Evolutionary conservation across 176 grass and related monocot genomes (phyloP), one percentile per base, ranked within the genome.

Genomic region (Oryza meyeriana): DNA sequence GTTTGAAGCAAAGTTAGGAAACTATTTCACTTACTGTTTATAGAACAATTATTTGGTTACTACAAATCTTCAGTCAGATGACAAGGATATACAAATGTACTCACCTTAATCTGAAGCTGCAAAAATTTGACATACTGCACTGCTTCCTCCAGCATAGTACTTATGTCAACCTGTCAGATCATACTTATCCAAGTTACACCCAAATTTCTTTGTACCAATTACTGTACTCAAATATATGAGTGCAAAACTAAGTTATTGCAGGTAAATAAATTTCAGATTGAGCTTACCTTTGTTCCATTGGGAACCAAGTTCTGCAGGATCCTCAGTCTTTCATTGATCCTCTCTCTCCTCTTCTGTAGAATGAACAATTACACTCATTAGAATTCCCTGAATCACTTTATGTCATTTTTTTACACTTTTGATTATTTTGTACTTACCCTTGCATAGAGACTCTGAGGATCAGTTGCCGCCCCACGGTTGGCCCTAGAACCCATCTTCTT

Each of bases 121-220:
- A 98, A 77, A 84, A 98, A 95, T 68, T 93, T 95, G 3, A 98
- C 95, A 88, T 95, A 98, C 32, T 95, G 81, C 40, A 88, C 92
- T 79, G 92, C 95, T 88, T 98, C 95, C 86, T 98, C 95, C 26
- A 98, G 88, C 95, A 98, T 98, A 76, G 95, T 98, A 84, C 92
- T 98, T 63, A 98, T 91, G 76, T 98, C 95, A 83, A 95, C 95
- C 95, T 98, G 81, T 61, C 40, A 90, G 6, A 71, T 70, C 40
- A 84, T 34, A 89, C 72, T 70, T 44, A 68, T 26, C 36, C 6
- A 61, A 61, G 61, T 86, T 78, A 90, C 26, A 52, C 24, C 79
- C 14, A 10, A 28, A 24, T 61, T 74, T 74, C 12, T 25, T 44
- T 75, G 20, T 44, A 42, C 58, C 38, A 26, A 34, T 57, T 44